A percentile compares a stretch with the other conserved stretches of the same genome.
These are phyloP conservation scores for Solanum sejunctum DNA, from an alignment of 257 asterid genomes.

Conservation along the genomic window DNA sequence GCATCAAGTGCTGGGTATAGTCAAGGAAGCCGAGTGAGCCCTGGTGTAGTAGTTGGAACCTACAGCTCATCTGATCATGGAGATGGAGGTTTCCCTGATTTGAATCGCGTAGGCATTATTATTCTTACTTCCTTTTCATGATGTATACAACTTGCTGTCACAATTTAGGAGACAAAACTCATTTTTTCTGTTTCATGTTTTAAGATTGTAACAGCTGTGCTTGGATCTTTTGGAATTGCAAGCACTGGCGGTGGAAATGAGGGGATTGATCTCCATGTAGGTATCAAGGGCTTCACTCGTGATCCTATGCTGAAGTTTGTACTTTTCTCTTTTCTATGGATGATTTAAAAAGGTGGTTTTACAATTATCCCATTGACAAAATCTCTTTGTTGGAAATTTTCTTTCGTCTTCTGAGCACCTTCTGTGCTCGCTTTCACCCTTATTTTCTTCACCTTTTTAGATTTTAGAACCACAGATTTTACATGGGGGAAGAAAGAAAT, in stretches of 20 bases:
- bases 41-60: slow-evolving; percentile 71
- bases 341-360: not conserved
- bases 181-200: slow-evolving; percentile 2
- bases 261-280: slow-evolving; percentile 73
- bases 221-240: slow-evolving; percentile 52
- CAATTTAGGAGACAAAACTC: not conserved
- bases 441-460: not conserved
- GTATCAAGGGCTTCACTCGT: slow-evolving; percentile 8
- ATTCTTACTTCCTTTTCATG: not conserved
- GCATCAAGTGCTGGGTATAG: not conserved
- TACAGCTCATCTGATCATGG: slow-evolving; percentile 76
- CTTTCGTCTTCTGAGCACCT: not conserved
- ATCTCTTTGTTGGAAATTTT: not conserved
- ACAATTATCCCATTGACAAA: not conserved
- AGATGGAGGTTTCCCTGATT: slow-evolving; percentile 68
- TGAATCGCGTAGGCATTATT: slow-evolving; percentile 50
- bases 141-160: slow-evolving; percentile 2
- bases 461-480: not conserved
- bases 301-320: not conserved
- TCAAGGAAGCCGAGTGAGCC: slow-evolving; percentile 12
- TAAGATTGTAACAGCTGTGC: slow-evolving; percentile 56
- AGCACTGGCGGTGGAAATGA: slow-evolving; percentile 44
- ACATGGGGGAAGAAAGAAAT: not conserved
- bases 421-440: not conserved
- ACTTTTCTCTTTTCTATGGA: not conserved